Evolutionary conservation across 2,329 filamentous ascomycete genomes (phyloP).

Genomic region (Botrytis fabae): DNA sequence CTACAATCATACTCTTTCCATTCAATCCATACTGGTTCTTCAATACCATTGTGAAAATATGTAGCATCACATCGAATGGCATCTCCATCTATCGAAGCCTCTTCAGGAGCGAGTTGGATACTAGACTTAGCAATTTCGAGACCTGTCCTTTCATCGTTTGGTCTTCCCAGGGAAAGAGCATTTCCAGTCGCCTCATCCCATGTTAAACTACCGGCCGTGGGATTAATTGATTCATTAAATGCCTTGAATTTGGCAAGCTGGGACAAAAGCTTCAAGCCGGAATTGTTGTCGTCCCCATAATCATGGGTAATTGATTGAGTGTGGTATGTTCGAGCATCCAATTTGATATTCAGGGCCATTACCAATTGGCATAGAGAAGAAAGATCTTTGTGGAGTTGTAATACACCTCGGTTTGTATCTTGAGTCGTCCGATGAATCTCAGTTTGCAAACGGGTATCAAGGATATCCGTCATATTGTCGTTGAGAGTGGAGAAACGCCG

Average conservation of each 20-base stretch:
- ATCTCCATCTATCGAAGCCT: conserved; percentile 4
- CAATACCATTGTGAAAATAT: conserved; percentile 41
- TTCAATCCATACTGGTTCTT: conserved; percentile 50
- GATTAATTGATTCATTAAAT: conserved; percentile 50
- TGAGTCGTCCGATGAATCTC: conserved; percentile 51
- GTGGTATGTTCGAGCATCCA: conserved; percentile 39
- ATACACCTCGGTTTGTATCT: conserved; percentile 50
- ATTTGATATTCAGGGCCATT: conserved; percentile 47
- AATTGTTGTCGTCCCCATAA: conserved; percentile 42
- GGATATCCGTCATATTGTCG: conserved; percentile 51
- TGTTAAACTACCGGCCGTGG: conserved; percentile 33
- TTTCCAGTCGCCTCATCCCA: conserved; percentile 44
- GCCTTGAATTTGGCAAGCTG: conserved; percentile 53
- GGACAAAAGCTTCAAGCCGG: conserved; percentile 45
- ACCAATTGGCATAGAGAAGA: conserved; percentile 49
- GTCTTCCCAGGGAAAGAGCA: conserved; percentile 45
- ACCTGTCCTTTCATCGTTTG: conserved; percentile 23
- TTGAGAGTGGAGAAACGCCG: conserved; percentile 48
- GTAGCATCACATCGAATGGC: conserved; percentile 44
- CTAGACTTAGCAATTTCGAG: conserved; percentile 27
- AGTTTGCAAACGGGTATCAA: conserved; percentile 49
- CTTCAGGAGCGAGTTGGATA: conserved; percentile 22
- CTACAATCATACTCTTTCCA: conserved; percentile 52
- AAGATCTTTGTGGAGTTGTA: conserved; percentile 50
- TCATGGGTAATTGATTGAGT: conserved; percentile 25